A percentile compares a stretch with the other conserved stretches of the same genome.
These are phyloP conservation scores for Gigaspora rosea DNA, from an alignment of 192 early-diverging fungal species.

Conservation along the genomic window DNA sequence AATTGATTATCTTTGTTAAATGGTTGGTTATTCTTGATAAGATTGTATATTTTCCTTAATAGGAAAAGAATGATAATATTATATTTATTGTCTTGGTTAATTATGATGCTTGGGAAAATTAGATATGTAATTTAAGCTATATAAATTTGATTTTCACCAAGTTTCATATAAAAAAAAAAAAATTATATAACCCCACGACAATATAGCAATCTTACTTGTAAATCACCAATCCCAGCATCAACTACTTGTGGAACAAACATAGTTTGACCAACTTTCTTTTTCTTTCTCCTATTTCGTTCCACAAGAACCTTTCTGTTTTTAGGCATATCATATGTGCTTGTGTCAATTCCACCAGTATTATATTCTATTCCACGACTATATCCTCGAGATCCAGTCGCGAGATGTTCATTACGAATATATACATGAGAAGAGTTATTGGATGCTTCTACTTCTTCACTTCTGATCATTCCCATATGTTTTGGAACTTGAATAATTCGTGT, in stretches of 20 bases:
- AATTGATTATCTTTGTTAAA: too few relatives aligned
- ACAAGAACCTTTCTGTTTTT: neutral
- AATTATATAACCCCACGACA: neutral
- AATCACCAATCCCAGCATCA: conserved; percentile 21
- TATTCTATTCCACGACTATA: neutral
- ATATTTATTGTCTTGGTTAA: too few relatives aligned
- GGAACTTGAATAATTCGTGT: conserved; percentile 22
- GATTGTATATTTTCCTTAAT: too few relatives aligned
- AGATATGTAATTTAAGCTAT: too few relatives aligned
- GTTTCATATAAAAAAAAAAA: neutral
- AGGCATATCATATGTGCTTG: neutral
- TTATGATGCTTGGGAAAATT: too few relatives aligned
- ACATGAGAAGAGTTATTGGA: neutral
- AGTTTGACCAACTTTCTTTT: neutral
- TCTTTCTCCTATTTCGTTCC: neutral
- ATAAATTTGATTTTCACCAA: too few relatives aligned
- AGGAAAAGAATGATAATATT: too few relatives aligned
- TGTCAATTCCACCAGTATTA: too few relatives aligned
- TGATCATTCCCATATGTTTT: neutral
- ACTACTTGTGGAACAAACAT: neutral
- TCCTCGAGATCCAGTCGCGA: neutral
- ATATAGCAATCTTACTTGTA: conserved; percentile 16
- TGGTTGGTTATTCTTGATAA: too few relatives aligned
- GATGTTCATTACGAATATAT: neutral
- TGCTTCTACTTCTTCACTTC: conserved; percentile 1